Evolutionary conservation across 2,329 filamentous ascomycete species (phyloP).

Genomic region (Microcyclosporella mali): DNA sequence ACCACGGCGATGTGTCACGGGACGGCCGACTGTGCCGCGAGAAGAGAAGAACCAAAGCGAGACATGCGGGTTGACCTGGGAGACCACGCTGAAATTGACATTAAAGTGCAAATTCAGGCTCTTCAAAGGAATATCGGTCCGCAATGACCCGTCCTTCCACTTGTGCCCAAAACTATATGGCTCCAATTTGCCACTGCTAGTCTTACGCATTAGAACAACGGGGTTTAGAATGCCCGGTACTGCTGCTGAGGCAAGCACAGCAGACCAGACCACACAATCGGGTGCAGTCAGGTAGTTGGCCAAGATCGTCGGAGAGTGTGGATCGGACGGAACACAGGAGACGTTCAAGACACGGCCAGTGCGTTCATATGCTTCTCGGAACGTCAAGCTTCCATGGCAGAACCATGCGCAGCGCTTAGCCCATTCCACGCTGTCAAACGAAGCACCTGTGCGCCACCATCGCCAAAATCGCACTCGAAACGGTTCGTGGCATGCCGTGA

Average conservation of each 20-base stretch:
- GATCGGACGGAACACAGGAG: slow-evolving; percentile 90
- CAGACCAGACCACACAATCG: slow-evolving; percentile 97
- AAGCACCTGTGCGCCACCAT: slow-evolving; percentile 88
- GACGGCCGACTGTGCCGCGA: slow-evolving; percentile 80
- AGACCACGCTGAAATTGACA: slow-evolving; percentile 91
- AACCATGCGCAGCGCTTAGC: slow-evolving; percentile 82
- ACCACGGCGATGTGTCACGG: slow-evolving; percentile 87
- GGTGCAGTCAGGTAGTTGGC: slow-evolving; percentile 93
- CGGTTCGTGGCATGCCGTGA: slow-evolving; percentile 77
- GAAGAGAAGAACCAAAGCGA: slow-evolving; percentile 99
- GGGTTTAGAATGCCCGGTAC: slow-evolving; percentile 95
- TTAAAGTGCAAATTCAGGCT: slow-evolving; percentile 95
- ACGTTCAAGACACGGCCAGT: slow-evolving; percentile 95
- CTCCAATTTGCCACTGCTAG: slow-evolving; percentile 64
- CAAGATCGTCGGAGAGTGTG: slow-evolving; percentile 84
- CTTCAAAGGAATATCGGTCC: slow-evolving; percentile 93
- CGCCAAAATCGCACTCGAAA: slow-evolving; percentile 69
- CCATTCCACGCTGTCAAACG: slow-evolving; percentile 93
- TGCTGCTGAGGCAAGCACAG: slow-evolving; percentile 86
- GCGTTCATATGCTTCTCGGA: slow-evolving; percentile 86
- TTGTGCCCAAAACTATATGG: slow-evolving; percentile 98
- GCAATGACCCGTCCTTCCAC: slow-evolving; percentile 94
- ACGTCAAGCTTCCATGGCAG: slow-evolving; percentile 83
- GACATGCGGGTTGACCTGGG: slow-evolving; percentile 89
- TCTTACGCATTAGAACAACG: slow-evolving; percentile 87